Evolutionary conservation across 257 asterid genomes (phyloP).

Genomic region (Misopates orontium): DNA sequence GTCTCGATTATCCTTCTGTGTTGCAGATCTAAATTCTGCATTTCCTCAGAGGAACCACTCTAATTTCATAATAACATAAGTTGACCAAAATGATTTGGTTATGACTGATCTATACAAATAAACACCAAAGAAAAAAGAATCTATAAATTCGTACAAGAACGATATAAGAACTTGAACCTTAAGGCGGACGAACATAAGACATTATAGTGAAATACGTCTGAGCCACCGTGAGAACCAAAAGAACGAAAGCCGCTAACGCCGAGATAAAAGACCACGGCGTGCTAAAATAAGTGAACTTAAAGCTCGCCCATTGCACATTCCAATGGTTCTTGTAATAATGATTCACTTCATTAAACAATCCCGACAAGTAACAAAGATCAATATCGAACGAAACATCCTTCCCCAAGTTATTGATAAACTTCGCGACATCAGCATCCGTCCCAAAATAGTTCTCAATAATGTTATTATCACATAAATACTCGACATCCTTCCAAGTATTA

Average conservation of each 20-base stretch:
- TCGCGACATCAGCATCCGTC: constrained; percentile 69
- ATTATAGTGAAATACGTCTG: constrained; percentile 62
- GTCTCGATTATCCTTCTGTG: no score
- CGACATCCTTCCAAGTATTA: constrained; percentile 62
- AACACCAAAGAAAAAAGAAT: no score
- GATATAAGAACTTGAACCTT: no score
- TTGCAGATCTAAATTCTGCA: no score
- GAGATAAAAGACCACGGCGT: constrained; percentile 91
- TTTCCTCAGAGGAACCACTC: no score
- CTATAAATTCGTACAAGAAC: no score
- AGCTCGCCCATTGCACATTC: constrained; percentile 80
- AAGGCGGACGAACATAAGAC: constrained; percentile 38
- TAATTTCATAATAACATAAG: no score
- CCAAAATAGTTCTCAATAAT: constrained; percentile 79
- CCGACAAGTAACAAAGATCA: constrained; percentile 56
- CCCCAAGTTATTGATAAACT: constrained; percentile 69
- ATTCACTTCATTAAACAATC: constrained; percentile 63
- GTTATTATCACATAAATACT: constrained; percentile 49
- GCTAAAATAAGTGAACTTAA: constrained; percentile 73
- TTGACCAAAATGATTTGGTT: no score
- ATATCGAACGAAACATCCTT: constrained; percentile 75
- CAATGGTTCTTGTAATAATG: constrained; percentile 53
- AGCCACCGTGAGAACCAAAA: constrained; percentile 59
- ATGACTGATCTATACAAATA: no score
- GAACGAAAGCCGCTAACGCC: constrained; percentile 69